Conservation (phyloP, 2,329 filamentous ascomycete genomes). For the Colletotrichum sp. region DNA sequence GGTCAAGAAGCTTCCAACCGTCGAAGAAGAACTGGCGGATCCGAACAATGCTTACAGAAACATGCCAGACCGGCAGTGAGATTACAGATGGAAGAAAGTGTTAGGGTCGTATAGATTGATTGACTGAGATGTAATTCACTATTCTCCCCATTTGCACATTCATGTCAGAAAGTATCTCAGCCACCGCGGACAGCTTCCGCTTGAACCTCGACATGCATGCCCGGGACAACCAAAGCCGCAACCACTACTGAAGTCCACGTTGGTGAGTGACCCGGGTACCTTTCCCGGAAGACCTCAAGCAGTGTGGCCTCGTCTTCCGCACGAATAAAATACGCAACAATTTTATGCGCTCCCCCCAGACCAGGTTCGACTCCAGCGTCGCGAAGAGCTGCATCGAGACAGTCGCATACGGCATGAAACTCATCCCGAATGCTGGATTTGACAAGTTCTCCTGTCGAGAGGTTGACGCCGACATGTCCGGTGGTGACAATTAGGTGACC, state of each 20-base stretch:
- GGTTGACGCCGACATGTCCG: constrained; percentile 20
- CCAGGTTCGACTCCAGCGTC: constrained; percentile 19
- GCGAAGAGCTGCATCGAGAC: constrained; percentile 21
- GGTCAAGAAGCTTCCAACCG: constrained; percentile 20
- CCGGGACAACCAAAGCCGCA: constrained; percentile 18
- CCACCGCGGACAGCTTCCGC: constrained; percentile 11
- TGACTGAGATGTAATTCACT: no score
- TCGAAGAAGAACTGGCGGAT: constrained; percentile 29
- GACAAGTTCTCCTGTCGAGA: constrained; percentile 19
- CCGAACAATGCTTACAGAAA: constrained; percentile 27
- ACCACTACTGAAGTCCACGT: constrained; percentile 24
- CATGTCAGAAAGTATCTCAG: not conserved
- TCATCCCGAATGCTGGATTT: constrained; percentile 14
- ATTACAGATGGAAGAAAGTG: not conserved
- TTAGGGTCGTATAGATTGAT: not conserved
- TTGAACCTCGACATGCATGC: constrained; percentile 22
- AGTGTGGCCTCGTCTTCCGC: constrained; percentile 19
- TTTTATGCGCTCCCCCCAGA: constrained; percentile 18
- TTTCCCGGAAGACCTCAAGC: constrained; percentile 9
- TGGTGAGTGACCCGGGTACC: constrained; percentile 13
- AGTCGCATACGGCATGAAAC: constrained; percentile 22
- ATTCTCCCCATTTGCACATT: no score
- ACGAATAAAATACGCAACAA: constrained; percentile 20
- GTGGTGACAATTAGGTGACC: constrained; percentile 17
- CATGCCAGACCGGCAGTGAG: constrained; percentile 25